Evolutionary conservation across 1,284 basidiomycete species (phyloP), one percentile per base, ranked within the genome.

Genomic region (Trametes hirsuta): DNA sequence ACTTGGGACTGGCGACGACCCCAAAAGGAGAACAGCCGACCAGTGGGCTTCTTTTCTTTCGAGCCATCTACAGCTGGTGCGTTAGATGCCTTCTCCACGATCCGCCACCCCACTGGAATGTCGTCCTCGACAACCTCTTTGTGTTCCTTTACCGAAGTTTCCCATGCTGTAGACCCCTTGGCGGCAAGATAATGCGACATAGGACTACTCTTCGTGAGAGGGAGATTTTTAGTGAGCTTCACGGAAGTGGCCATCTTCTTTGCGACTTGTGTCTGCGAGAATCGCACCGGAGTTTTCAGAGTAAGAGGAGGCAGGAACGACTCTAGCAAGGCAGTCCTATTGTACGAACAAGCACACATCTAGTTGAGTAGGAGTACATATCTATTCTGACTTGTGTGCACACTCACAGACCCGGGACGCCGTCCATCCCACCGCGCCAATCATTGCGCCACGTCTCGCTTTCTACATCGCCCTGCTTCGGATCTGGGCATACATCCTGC

Each of bases 111-210:
- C 8, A 77, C 74, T 18, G 87, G 88, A 6, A 84, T 71, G 62
- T 85, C 73, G 62, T 88, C 84, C 34, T 78, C 75, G n/a, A 75
- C 63, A 37, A 77, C 62, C 18, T 82, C 83, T 39, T 80, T 79
- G 47, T 75, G 77, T 3, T 81, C 77, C 71, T 85, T 90, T 1
- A 91, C 75, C 12, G 86, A 81, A 11, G 78, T 77, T 68, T 91
- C 87, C 90, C 90, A 92, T 34, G 88, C 84, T 15, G 82, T 81
- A 4, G 86, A 87, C 1, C 88, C 88, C 71, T 87, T 90, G 0
- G 86, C 84, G 9, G 83, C 77, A 41, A 88, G 69, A 66, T 88
- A 85, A 57, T 84, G 77, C 10, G 85, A 79, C 73, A 91, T 79
- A 2, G 90, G 90, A 65, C 89, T 88, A 40, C 69, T 71, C 22